A percentile compares a stretch with the other conserved stretches of the same genome.
phyloP scores from a whole-genome alignment of 176 grass and related monocot species.

The Echinochloa phyllopogon region DNA sequence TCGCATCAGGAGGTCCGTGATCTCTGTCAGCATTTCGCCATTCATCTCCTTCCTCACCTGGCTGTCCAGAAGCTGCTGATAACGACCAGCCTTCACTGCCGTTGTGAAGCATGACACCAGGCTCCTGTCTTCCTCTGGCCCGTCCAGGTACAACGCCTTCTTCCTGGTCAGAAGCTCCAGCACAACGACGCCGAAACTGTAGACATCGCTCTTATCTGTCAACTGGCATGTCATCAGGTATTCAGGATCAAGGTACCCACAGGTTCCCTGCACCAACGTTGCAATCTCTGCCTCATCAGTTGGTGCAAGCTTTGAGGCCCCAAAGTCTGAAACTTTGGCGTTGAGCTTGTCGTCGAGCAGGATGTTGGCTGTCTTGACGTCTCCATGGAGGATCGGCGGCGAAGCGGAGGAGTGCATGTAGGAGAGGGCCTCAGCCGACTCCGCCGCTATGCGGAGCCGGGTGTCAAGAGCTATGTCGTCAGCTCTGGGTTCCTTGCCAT shows the following conservation, averaged over 20 bases:
- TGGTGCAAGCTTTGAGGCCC: slow-evolving; percentile 57
- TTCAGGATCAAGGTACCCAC: slow-evolving; percentile 69
- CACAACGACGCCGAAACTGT: slow-evolving; percentile 68
- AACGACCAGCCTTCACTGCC: slow-evolving; percentile 36
- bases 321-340: slow-evolving; percentile 68
- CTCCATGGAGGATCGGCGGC: slow-evolving; percentile 64
- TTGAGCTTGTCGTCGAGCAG: slow-evolving; percentile 50
- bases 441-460: slow-evolving; percentile 45
- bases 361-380: slow-evolving; percentile 70
- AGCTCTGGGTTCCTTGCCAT: slow-evolving; percentile 28
- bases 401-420: slow-evolving; percentile 63
- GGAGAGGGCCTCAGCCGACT: slow-evolving; percentile 53
- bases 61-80: slow-evolving; percentile 51
- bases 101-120: slow-evolving; percentile 60
- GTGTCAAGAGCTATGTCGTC: slow-evolving; percentile 2
- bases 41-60: slow-evolving; percentile 46
- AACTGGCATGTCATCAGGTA: slow-evolving; percentile 55
- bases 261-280: slow-evolving; percentile 64
- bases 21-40: slow-evolving; percentile 42
- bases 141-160: slow-evolving; percentile 59
- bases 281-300: slow-evolving; percentile 59
- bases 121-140: slow-evolving; percentile 46
- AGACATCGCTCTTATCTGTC: slow-evolving; percentile 68
- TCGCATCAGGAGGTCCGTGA: slow-evolving; percentile 47
- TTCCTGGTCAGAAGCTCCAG: slow-evolving; percentile 67